A percentile compares a stretch with the other conserved stretches of the same genome.
Evolutionary conservation across 139 green algal genomes (phyloP).

Genomic region (Pseudopediastrum boryanum): DNA sequence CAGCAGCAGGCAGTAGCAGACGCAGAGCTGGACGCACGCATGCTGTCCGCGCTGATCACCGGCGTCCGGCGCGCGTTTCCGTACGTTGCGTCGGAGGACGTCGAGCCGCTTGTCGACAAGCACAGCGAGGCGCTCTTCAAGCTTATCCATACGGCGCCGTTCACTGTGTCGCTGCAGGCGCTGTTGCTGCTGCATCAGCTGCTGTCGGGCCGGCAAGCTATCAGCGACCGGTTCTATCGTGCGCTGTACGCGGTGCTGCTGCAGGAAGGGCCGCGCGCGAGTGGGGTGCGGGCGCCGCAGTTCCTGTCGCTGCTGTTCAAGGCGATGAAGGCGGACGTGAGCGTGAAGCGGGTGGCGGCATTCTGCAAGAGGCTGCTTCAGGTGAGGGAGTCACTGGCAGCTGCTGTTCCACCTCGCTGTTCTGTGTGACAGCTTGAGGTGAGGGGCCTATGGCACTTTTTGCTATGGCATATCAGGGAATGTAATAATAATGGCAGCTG

Average conservation of each 20-base stretch:
- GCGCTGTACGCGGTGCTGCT: conserved; percentile 88
- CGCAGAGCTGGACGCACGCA: conserved; percentile 64
- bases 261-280: conserved; percentile 34
- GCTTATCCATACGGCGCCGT: conserved; percentile 84
- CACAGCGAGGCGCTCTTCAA: conserved; percentile 83
- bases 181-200: conserved; percentile 93
- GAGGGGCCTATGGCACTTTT: not conserved
- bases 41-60: conserved; percentile 85
- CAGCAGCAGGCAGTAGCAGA: conserved; percentile 15
- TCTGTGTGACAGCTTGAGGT: not conserved
- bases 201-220: conserved; percentile 46
- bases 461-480: not conserved
- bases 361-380: conserved; percentile 95
- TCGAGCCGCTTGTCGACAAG: conserved; percentile 52
- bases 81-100: conserved; percentile 66
- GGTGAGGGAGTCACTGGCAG: conserved; percentile 38
- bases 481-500: not conserved
- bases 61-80: conserved; percentile 94
- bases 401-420: not conserved
- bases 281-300: conserved; percentile 58
- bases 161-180: conserved; percentile 80
- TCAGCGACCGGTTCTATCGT: conserved; percentile 90
- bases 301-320: conserved; percentile 92
- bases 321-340: conserved; percentile 75
- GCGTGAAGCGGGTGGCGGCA: conserved; percentile 68